Evolutionary conservation across 1,139 yeast genomes (phyloP).

Genomic region (Pichia sp.): DNA sequence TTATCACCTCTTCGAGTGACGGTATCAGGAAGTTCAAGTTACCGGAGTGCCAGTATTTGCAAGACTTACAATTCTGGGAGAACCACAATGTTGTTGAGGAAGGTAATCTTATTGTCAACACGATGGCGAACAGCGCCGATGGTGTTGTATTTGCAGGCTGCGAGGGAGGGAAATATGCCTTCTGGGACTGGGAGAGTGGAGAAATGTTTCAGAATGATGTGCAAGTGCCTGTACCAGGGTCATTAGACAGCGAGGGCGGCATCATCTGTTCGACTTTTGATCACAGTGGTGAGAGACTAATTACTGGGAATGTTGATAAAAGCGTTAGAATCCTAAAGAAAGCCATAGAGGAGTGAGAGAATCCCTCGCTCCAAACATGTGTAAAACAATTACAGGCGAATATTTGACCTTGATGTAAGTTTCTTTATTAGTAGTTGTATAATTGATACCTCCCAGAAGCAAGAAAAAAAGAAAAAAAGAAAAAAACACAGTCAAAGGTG

Average conservation of each 20-base stretch:
- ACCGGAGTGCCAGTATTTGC: conserved; percentile 67
- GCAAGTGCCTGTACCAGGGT: conserved; percentile 62
- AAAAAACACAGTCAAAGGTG: neutral
- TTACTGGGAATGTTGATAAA: conserved; percentile 89
- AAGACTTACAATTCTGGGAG: conserved; percentile 47
- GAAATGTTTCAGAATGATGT: conserved; percentile 50
- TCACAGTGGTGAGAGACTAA: conserved; percentile 77
- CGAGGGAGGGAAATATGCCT: conserved; percentile 74
- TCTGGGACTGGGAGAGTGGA: conserved; percentile 77
- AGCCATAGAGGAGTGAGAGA: conserved; percentile 29
- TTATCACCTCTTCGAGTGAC: conserved; percentile 79
- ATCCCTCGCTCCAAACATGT: neutral
- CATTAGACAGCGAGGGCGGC: conserved; percentile 62
- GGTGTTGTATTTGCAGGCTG: conserved; percentile 77
- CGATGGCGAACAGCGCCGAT: conserved; percentile 56
- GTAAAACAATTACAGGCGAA: neutral
- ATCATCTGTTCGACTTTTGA: conserved; percentile 75
- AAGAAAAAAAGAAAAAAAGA: neutral
- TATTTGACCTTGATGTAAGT: neutral
- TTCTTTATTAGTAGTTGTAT: neutral
- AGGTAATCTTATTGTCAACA: conserved; percentile 53
- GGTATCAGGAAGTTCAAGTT: conserved; percentile 78
- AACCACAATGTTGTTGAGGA: conserved; percentile 37
- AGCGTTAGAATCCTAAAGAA: conserved; percentile 83
- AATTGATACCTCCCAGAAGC: conserved; percentile 5